Percentiles rank a stretch among this genome's conserved stretches.
These are phyloP conservation scores for Cordyceps fumosorosea DNA, from an alignment of 2,329 filamentous ascomycete species.

Conservation along the genomic window DNA sequence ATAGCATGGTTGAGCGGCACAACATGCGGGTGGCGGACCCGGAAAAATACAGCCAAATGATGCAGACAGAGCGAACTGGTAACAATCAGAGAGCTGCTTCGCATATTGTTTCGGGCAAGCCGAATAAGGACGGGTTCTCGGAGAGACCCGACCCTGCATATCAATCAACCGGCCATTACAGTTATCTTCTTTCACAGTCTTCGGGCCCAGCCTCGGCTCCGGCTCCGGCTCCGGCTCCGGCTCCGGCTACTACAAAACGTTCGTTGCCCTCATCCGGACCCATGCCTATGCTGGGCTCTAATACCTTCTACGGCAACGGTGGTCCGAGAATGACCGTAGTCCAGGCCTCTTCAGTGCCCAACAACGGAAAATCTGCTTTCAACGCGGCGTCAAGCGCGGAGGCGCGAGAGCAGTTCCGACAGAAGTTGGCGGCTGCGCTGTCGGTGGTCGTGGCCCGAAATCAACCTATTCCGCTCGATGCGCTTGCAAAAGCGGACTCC, in stretches of 20 bases:
- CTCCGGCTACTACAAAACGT: constrained; percentile 16
- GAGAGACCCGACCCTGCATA: not conserved
- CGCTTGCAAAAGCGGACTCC: not conserved
- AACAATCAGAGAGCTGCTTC: not conserved
- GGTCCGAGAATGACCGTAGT: too few relatives aligned
- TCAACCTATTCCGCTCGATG: not conserved
- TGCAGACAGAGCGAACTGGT: constrained; percentile 1
- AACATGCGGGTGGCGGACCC: constrained; percentile 28
- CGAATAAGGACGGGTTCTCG: not conserved
- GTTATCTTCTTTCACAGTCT: not conserved
- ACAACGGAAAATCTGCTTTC: not conserved
- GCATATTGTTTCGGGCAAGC: constrained; percentile 1
- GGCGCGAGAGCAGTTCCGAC: not conserved
- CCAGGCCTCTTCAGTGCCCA: not conserved
- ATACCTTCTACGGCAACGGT: not conserved
- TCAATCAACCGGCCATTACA: constrained; percentile 2
- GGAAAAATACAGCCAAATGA: constrained; percentile 22
- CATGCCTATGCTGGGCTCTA: not conserved
- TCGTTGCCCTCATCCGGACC: not conserved
- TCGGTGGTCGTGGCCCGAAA: not conserved
- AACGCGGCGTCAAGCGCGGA: not conserved
- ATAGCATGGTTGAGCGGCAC: constrained; percentile 30
- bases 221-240: not conserved
- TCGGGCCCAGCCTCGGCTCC: not conserved
- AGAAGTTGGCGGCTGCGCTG: not conserved